phyloP scores from a whole-genome alignment of 768 basidiomycete genomes.

The Cystoderma amianthinum region DNA sequence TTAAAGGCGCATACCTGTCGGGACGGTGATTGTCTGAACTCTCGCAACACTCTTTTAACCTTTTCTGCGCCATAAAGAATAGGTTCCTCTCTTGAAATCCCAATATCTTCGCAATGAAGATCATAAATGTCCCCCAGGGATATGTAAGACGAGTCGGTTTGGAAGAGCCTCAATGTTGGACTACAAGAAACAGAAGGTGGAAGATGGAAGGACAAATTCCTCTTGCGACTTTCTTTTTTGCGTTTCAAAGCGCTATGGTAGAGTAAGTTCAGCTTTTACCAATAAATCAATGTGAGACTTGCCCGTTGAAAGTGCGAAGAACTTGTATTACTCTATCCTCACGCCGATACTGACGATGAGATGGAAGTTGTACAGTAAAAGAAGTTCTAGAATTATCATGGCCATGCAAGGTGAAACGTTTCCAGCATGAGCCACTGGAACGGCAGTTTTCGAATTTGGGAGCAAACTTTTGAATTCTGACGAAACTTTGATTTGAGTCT shows the following conservation, averaged over 20 bases:
- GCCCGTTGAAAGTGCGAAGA: slow-evolving; percentile 94
- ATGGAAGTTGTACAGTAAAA: slow-evolving; percentile 88
- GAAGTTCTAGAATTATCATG: slow-evolving; percentile 84
- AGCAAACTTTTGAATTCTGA: slow-evolving; percentile 85
- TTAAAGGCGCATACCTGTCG: slow-evolving; percentile 28
- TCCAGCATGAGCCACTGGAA: slow-evolving; percentile 80
- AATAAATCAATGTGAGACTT: slow-evolving; percentile 11
- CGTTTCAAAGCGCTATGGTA: slow-evolving; percentile 63
- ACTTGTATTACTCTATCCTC: slow-evolving; percentile 92
- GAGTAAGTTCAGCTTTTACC: slow-evolving; percentile 4
- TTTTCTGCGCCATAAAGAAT: slow-evolving; percentile 84
- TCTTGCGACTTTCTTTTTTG: slow-evolving; percentile 89
- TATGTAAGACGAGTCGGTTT: slow-evolving; percentile 88
- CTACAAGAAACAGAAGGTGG: slow-evolving; percentile 84
- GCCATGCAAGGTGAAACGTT: slow-evolving; percentile 86
- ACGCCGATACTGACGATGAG: slow-evolving; percentile 76
- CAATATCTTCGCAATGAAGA: slow-evolving; percentile 68
- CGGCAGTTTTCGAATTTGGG: slow-evolving; percentile 89
- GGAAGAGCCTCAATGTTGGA: slow-evolving; percentile 76
- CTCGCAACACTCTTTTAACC: slow-evolving; percentile 59
- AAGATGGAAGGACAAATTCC: slow-evolving; percentile 87
- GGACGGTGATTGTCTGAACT: slow-evolving; percentile 43
- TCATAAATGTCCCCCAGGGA: slow-evolving; percentile 93
- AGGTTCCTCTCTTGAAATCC: slow-evolving; percentile 83
- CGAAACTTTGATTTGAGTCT: slow-evolving; percentile 87